phyloP scores from a whole-genome alignment of 176 grass and related monocot genomes.

The Miscanthus lutarioriparius region DNA sequence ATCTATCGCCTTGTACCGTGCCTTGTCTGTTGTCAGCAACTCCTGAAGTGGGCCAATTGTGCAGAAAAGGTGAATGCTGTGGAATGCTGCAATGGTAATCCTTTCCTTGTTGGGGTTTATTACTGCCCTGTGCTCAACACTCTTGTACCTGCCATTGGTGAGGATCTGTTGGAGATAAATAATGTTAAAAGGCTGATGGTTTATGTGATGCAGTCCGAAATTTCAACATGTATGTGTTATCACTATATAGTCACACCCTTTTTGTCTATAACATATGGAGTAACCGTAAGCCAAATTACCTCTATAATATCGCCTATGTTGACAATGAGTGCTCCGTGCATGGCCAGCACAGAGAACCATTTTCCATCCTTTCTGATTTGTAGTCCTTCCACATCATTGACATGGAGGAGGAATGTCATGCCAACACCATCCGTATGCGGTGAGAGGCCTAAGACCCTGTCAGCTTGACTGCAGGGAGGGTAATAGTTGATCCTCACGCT shows the following conservation, averaged over 20 bases:
- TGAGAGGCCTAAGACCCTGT: constrained; percentile 62
- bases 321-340: constrained; percentile 39
- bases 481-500: constrained; percentile 69
- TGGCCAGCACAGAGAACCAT: constrained; percentile 50
- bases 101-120: constrained; percentile 48
- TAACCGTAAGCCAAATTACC: constrained; percentile 34
- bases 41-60: constrained; percentile 49
- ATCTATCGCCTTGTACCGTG: constrained; percentile 37
- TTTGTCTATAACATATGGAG: not conserved
- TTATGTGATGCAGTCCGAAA: not conserved
- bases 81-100: constrained; percentile 51
- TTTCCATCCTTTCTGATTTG: constrained; percentile 57
- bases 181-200: not conserved
- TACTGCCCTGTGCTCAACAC: constrained; percentile 51
- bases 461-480: constrained; percentile 51
- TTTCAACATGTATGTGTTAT: not conserved
- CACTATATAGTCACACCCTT: not conserved
- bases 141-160: constrained; percentile 58
- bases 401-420: constrained; percentile 58
- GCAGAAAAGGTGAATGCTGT: constrained; percentile 32
- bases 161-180: constrained; percentile 31
- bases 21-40: constrained; percentile 22
- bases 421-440: constrained; percentile 58
- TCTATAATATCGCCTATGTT: constrained; percentile 55
- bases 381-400: constrained; percentile 60